These are phyloP conservation scores for Mrakia blollopis DNA, from an alignment of 768 basidiomycete species.

Conservation along the genomic window DNA sequence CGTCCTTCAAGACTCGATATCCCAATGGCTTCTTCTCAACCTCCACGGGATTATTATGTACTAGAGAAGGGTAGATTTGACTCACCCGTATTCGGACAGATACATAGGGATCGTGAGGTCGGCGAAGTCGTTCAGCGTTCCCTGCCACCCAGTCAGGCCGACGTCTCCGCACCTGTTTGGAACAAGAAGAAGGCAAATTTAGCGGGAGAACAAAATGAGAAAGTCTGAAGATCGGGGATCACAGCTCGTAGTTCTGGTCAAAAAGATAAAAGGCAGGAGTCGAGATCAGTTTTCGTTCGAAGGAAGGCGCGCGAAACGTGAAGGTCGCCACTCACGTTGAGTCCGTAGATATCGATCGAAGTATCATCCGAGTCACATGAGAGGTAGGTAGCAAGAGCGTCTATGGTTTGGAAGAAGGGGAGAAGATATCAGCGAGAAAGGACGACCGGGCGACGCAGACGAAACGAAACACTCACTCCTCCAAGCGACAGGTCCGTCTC, in stretches of 20 bases:
- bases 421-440: background rate
- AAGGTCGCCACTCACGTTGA: constrained; percentile 55
- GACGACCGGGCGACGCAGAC: background rate
- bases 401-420: background rate
- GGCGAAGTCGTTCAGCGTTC: constrained; percentile 48
- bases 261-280: background rate
- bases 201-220: background rate
- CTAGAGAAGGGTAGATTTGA: background rate
- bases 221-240: too few relatives aligned
- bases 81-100: constrained; percentile 74
- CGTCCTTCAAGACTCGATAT: background rate
- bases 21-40: background rate
- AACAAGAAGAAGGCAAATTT: constrained; percentile 29
- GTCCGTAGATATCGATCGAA: constrained; percentile 76
- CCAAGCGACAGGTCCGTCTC: constrained; percentile 64
- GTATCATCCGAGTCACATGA: constrained; percentile 67
- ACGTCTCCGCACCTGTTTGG: constrained; percentile 72
- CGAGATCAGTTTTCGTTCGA: background rate
- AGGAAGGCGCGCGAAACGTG: constrained; percentile 28
- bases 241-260: background rate
- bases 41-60: too few relatives aligned
- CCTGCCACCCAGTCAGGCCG: constrained; percentile 51
- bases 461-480: constrained; percentile 38
- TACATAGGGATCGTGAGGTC: constrained; percentile 69
- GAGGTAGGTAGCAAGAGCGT: constrained; percentile 69